Evolutionary conservation across 805 yeast genomes (phyloP).

Genomic region (Pichia nanzhaoensis): DNA sequence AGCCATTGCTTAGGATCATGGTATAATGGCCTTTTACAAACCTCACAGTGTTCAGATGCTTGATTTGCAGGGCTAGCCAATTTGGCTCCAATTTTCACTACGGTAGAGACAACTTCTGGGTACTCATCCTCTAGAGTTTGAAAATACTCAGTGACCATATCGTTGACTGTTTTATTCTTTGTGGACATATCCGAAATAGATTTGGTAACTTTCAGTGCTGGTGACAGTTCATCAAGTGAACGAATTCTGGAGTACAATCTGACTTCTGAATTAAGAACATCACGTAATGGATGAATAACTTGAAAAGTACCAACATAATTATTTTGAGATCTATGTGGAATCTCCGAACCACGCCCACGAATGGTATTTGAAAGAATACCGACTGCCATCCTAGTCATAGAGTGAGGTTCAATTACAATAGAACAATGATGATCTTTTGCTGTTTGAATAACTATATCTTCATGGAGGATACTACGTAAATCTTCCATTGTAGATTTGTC

Average conservation of each 20-base stretch:
- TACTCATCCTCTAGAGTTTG: constrained; percentile 65
- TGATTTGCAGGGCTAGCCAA: constrained; percentile 40
- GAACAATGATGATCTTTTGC: constrained; percentile 42
- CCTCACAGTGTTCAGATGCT: constrained; percentile 35
- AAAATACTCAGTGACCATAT: constrained; percentile 69
- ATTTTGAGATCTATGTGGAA: constrained; percentile 33
- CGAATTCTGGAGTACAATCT: constrained; percentile 43
- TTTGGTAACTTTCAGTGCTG: constrained; percentile 5
- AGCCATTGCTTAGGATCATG: constrained; percentile 63
- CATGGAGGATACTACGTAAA: constrained; percentile 40
- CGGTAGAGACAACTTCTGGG: constrained; percentile 88
- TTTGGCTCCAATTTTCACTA: constrained; percentile 82
- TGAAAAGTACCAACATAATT: constrained; percentile 25
- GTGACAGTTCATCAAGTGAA: constrained; percentile 32
- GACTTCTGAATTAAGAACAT: constrained; percentile 64
- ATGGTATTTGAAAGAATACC: constrained; percentile 73
- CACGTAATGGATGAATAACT: constrained; percentile 66
- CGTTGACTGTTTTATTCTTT: constrained; percentile 75
- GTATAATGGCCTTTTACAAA: constrained; percentile 52
- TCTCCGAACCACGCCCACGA: constrained; percentile 75
- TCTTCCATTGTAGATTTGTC: constrained; percentile 65
- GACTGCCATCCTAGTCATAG: constrained; percentile 79
- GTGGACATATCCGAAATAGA: constrained; percentile 34
- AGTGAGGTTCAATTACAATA: constrained; percentile 67
- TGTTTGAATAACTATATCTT: constrained; percentile 39